These are phyloP conservation scores for Claviceps africana DNA, from an alignment of 2,329 filamentous ascomycete species.

Conservation along the genomic window DNA sequence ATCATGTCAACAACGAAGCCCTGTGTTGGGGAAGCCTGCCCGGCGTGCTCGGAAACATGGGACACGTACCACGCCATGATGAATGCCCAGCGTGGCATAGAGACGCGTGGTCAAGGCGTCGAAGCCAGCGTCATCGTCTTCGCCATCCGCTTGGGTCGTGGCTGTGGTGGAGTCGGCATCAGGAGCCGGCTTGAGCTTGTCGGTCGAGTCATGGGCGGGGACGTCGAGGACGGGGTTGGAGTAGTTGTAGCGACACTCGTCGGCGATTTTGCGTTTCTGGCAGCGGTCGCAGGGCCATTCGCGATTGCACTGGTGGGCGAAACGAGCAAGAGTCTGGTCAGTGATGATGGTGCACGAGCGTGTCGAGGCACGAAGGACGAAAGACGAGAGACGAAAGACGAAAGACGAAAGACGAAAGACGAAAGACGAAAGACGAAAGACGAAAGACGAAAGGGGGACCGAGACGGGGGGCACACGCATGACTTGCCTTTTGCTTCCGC, in stretches of 20 bases:
- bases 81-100: conserved; percentile 11
- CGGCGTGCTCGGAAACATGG: not conserved
- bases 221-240: conserved; percentile 1
- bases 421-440: no score
- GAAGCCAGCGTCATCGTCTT: conserved; percentile 6
- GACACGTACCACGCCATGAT: conserved; percentile 5
- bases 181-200: conserved; percentile 3
- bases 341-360: not conserved
- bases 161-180: conserved; percentile 2
- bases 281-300: conserved; percentile 21
- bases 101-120: conserved; percentile 11
- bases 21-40: not conserved
- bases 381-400: no score
- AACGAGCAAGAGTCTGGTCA: not conserved
- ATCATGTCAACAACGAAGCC: not conserved
- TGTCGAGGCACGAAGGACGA: not conserved
- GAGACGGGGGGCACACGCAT: no score
- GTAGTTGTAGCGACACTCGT: conserved; percentile 15
- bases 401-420: no score
- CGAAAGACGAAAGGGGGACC: no score
- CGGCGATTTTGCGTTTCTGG: conserved; percentile 16
- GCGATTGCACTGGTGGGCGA: conserved; percentile 16
- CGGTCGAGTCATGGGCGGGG: conserved; percentile 1
- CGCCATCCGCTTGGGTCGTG: not conserved
- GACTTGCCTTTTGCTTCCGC: conserved; percentile 23